phyloP scores from a whole-genome alignment of 2,329 filamentous ascomycete species.

The Fusarium guadeloupense region DNA sequence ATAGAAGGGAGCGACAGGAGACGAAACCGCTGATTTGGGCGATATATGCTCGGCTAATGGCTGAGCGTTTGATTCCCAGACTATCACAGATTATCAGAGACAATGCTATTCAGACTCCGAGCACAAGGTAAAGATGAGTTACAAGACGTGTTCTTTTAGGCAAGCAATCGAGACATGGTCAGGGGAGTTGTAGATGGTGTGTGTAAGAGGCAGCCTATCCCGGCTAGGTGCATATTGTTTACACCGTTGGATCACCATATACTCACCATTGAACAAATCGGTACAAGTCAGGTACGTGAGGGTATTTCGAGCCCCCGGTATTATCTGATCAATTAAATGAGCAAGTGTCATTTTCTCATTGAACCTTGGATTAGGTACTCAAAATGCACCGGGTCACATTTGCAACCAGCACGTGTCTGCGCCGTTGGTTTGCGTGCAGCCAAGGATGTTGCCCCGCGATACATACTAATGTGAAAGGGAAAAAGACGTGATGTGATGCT shows the following conservation, averaged over 20 bases:
- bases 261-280: constrained; percentile 4
- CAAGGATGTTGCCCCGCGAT: constrained; percentile 30
- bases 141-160: constrained; percentile 6
- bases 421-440: constrained; percentile 40
- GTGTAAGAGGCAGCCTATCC: constrained; percentile 1
- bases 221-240: neutral
- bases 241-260: neutral
- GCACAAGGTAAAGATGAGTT: constrained; percentile 6
- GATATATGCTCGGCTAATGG: constrained; percentile 16
- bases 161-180: constrained; percentile 2
- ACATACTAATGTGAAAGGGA: constrained; percentile 1
- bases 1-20: constrained; percentile 6
- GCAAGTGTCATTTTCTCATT: neutral
- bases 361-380: constrained; percentile 10
- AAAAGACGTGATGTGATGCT: constrained; percentile 14
- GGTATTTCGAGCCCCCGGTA: neutral
- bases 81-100: too few species aligned
- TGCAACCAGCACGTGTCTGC: constrained; percentile 38
- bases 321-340: constrained; percentile 1
- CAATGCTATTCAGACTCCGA: constrained; percentile 17
- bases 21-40: constrained; percentile 35
- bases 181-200: constrained; percentile 12
- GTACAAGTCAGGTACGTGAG: constrained; percentile 3
- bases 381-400: constrained; percentile 41
- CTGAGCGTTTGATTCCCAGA: constrained; percentile 8